Evolutionary conservation across 257 asterid genomes (phyloP), one percentile per base, ranked within the genome.

Genomic region (Jacaranda mimosifolia): DNA sequence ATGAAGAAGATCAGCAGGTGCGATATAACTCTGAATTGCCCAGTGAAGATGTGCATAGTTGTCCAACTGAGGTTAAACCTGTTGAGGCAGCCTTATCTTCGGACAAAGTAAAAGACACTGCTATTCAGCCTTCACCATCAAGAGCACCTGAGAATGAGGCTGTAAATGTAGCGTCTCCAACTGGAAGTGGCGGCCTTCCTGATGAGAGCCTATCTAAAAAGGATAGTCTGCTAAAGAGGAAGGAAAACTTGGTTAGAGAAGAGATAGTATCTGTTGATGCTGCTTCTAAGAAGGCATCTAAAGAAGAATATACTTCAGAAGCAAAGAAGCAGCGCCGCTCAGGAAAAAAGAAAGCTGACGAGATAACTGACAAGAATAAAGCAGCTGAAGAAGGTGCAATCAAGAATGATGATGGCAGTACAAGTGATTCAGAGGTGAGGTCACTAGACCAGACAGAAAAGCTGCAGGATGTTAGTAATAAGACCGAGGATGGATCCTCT

Each of bases 381-480:
- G 64, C 80, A 40, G 53, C 81, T 70, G 87, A 68, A 48, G 88
- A 77, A 73, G 88, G 76, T 71, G 79, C 82, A 63, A 70, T 86
- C 48, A 82, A 88, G 81, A 79, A 71, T 13, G 85, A 82, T 60
- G 86, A 81, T 80, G 87, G 72, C 45, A 75, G 81, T 73, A 81
- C 81, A 68, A 87, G 91, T 80, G 91, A 92, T 83, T 79, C 84
- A 45, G 89, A 84, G 72, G 76, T 80, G 79, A 84, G 78, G 74
- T 75, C 83, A 35, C 79, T 9, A 55, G 85, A 80, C 70, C 83
- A 69, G 82, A 72, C 76, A 40, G 82, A 75, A 45, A 81, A 77
- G 79, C 75, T 73, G 43, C 72, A 55, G 15, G 83, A 65, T 80
- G 80, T 84, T 59, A 77, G 70, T 63, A 81, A 68, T 69, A 83